Evolutionary conservation across 2,329 filamentous ascomycete genomes (phyloP).

Genomic region (Aspergillus sp.): DNA sequence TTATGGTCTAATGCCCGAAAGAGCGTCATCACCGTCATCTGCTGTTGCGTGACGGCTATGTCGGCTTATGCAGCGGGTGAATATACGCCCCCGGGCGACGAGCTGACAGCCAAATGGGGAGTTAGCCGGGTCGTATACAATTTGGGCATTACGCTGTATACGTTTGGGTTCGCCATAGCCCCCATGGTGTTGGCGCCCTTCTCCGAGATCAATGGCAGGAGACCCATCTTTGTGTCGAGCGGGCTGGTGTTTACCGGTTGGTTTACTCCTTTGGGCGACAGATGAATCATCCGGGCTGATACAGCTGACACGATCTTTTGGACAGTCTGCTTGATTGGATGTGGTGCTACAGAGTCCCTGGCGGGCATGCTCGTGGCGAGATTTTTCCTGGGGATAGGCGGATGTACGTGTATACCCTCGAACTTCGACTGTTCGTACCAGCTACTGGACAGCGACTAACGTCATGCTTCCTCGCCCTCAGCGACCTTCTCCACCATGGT

Average conservation of each 20-base stretch:
- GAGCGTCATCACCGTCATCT: slow-evolving; percentile 65
- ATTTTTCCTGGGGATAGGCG: slow-evolving; percentile 71
- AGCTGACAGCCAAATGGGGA: slow-evolving; percentile 65
- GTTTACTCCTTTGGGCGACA: slow-evolving; percentile 11
- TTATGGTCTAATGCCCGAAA: slow-evolving; percentile 69
- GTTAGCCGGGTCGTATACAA: slow-evolving; percentile 62
- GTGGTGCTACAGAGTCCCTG: slow-evolving; percentile 65
- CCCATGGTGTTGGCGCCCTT: slow-evolving; percentile 85
- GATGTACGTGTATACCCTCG: slow-evolving; percentile 52
- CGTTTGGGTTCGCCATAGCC: slow-evolving; percentile 73
- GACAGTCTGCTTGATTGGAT: slow-evolving; percentile 64
- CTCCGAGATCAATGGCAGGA: slow-evolving; percentile 79
- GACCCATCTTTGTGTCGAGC: slow-evolving; percentile 73
- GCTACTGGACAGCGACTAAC: neutral
- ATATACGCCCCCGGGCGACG: slow-evolving; percentile 67
- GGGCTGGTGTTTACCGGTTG: slow-evolving; percentile 65
- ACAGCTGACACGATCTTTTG: slow-evolving; percentile 6
- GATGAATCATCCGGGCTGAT: neutral
- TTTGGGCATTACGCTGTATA: slow-evolving; percentile 76
- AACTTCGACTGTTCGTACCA: neutral
- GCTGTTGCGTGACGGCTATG: slow-evolving; percentile 70
- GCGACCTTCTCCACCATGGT: slow-evolving; percentile 76
- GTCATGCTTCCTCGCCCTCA: slow-evolving; percentile 5
- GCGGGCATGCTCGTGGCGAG: slow-evolving; percentile 72
- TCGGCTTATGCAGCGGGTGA: slow-evolving; percentile 77